Evolutionary conservation across 352 stramenopile genomes (phyloP).

Genomic region (Globisporangium abappressorium): DNA sequence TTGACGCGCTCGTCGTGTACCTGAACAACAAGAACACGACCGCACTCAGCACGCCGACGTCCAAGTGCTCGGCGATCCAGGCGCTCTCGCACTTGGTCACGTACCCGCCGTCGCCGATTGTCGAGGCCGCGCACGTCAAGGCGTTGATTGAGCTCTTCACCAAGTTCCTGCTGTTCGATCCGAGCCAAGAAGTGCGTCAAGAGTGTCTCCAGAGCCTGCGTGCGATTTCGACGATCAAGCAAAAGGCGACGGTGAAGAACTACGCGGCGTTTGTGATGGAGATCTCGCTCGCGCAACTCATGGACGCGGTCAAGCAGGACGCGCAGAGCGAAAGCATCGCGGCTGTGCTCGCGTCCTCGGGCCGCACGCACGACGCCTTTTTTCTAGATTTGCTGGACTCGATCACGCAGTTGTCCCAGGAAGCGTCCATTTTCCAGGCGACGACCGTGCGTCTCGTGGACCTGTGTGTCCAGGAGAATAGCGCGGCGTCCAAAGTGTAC

Average conservation of each 20-base stretch:
- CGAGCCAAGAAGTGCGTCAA: slow-evolving; percentile 54
- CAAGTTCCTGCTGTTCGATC: slow-evolving; percentile 61
- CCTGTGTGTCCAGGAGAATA: slow-evolving; percentile 34
- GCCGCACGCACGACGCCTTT: slow-evolving; percentile 53
- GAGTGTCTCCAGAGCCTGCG: slow-evolving; percentile 69
- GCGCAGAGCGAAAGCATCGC: slow-evolving; percentile 22
- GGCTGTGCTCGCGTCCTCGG: slow-evolving; percentile 48
- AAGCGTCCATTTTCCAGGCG: slow-evolving; percentile 76
- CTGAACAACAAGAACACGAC: slow-evolving; percentile 34
- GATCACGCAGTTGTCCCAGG: slow-evolving; percentile 71
- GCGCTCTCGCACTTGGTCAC: slow-evolving; percentile 73
- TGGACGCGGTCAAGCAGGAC: slow-evolving; percentile 48
- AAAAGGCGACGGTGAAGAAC: slow-evolving; percentile 43
- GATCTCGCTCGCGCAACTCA: slow-evolving; percentile 69
- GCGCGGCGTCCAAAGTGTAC: slow-evolving; percentile 20
- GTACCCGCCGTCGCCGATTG: slow-evolving; percentile 75
- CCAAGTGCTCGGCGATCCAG: slow-evolving; percentile 63
- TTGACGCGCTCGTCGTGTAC: slow-evolving; percentile 58
- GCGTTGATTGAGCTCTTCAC: slow-evolving; percentile 76
- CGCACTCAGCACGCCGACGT: slow-evolving; percentile 29
- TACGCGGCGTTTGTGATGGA: slow-evolving; percentile 76
- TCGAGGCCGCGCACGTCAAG: slow-evolving; percentile 59
- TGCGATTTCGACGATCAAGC: slow-evolving; percentile 65
- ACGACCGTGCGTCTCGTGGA: slow-evolving; percentile 75
- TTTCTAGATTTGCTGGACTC: slow-evolving; percentile 68